Evolutionary conservation across 164 flowering plant species (phyloP).

Genomic region (Vitis amurensis): DNA sequence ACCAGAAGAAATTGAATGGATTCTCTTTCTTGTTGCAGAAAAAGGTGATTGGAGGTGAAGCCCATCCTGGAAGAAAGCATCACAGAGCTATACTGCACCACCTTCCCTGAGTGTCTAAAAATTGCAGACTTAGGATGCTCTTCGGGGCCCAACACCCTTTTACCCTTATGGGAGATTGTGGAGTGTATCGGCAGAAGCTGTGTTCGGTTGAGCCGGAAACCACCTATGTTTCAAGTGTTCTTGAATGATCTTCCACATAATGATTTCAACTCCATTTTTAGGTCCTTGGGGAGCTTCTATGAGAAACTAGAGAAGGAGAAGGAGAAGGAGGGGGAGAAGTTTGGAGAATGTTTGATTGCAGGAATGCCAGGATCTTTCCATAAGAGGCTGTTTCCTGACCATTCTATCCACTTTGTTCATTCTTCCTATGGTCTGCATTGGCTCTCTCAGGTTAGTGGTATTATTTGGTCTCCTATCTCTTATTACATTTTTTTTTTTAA

Average conservation of each 20-base stretch:
- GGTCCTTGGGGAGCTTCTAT: neutral
- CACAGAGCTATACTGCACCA: neutral
- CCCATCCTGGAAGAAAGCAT: neutral
- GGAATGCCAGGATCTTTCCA: slow-evolving; percentile 15
- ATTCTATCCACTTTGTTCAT: slow-evolving; percentile 12
- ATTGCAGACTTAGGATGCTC: neutral
- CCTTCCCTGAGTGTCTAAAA: neutral
- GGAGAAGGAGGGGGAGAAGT: neutral
- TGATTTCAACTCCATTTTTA: slow-evolving; percentile 1
- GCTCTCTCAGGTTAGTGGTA: slow-evolving; percentile 6
- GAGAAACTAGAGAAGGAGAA: neutral
- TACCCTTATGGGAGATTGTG: neutral
- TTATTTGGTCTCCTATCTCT: no score
- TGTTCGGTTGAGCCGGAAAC: neutral
- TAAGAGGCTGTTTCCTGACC: slow-evolving; percentile 18
- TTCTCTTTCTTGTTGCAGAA: neutral
- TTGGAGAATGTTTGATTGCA: slow-evolving; percentile 3
- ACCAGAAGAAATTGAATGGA: neutral
- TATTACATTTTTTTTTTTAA: neutral
- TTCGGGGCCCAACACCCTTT: slow-evolving; percentile 2
- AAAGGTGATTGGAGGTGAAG: neutral
- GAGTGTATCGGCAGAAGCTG: neutral
- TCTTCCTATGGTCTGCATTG: slow-evolving; percentile 13
- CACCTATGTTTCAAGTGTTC: neutral
- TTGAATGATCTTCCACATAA: slow-evolving; percentile 1